Conservation (phyloP, 2,329 filamentous ascomycete genomes). For the Ceratocystis papillata region DNA sequence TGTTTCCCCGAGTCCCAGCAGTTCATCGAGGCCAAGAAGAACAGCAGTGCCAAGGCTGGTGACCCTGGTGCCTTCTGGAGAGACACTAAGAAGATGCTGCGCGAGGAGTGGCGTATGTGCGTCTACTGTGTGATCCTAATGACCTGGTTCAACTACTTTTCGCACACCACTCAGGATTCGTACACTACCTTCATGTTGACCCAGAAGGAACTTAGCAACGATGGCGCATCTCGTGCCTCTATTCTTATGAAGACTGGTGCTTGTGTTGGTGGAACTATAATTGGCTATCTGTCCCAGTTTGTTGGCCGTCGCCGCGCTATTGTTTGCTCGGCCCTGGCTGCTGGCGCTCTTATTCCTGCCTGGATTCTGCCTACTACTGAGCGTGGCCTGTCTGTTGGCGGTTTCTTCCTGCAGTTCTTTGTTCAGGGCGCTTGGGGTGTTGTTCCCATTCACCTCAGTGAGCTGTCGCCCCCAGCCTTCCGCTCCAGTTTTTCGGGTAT, state of each 20-base stretch:
- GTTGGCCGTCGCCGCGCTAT: conserved; percentile 62
- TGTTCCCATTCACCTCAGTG: conserved; percentile 69
- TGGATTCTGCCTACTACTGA: conserved; percentile 58
- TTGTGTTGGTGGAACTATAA: conserved; percentile 59
- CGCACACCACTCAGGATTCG: conserved; percentile 68
- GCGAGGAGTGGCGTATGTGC: conserved; percentile 63
- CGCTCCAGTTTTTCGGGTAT: conserved; percentile 66
- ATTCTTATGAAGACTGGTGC: conserved; percentile 73
- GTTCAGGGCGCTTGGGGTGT: conserved; percentile 69
- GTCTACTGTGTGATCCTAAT: conserved; percentile 69
- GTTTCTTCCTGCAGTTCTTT: conserved; percentile 70
- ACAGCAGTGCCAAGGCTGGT: conserved; percentile 32
- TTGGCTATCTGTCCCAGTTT: conserved; percentile 66
- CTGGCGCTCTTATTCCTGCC: conserved; percentile 53
- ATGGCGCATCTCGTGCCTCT: conserved; percentile 57
- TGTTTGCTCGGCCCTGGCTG: conserved; percentile 48
- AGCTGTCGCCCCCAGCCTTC: conserved; percentile 61
- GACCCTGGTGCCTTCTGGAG: conserved; percentile 47
- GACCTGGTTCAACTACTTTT: conserved; percentile 67
- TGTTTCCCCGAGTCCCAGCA: conserved; percentile 64
- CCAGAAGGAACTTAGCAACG: conserved; percentile 57
- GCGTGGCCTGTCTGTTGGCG: conserved; percentile 48
- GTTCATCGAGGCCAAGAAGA: conserved; percentile 57
- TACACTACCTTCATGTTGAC: conserved; percentile 72
- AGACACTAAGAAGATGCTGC: conserved; percentile 58